Evolutionary conservation across 495 filamentous ascomycete genomes (phyloP), one percentile per base, ranked within the genome.

Genomic region (Penicillium daleae): DNA sequence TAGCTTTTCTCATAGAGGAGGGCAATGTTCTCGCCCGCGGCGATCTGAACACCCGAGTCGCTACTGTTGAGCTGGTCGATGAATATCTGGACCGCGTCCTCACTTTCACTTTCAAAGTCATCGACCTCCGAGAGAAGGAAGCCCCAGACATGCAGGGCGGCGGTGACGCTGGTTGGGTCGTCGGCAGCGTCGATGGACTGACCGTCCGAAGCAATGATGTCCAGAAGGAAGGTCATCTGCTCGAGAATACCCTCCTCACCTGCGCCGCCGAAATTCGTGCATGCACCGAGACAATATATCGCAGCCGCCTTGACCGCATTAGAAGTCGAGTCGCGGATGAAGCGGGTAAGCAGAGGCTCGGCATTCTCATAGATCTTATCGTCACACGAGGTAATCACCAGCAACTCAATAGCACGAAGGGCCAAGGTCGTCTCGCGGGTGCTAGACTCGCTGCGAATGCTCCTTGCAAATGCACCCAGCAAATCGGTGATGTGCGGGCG

Each of bases 11-110:
- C 94, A 66, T 92, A 96, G 1, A 97, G 80, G 1, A 97, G 78
- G 3, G 94, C 94, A 64, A 98, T 95, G 71, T 93, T 93, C 66
- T 93, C 89, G 0, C 92, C 95, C 1, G 95, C 92, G 2, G 90
- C 87, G 55, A 95, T 87, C 72, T 97, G 92, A 1, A 97, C 93
- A 6, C 79, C 76, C 0, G 89, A 78, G 59, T 93, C 89, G 33
- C 82, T 80, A 68, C 90, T 93, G 42, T 92, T 86, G 29, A 99
- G 84, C 72, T 99, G 95, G 49, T 97, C 94, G 32, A 92, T 88
- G 69, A 98, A 92, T 6, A 90, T 89, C 57, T 96, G 90, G 68
- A 97, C 88, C 10, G 90, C 88, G 6, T 84, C 79, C 53, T 91
- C 89, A 57, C 88, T 92, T 51, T 90, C 82, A 6, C 80, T 82